Evolutionary conservation across 2,329 filamentous ascomycete genomes (phyloP).

Genomic region (Colletotrichum sp.): DNA sequence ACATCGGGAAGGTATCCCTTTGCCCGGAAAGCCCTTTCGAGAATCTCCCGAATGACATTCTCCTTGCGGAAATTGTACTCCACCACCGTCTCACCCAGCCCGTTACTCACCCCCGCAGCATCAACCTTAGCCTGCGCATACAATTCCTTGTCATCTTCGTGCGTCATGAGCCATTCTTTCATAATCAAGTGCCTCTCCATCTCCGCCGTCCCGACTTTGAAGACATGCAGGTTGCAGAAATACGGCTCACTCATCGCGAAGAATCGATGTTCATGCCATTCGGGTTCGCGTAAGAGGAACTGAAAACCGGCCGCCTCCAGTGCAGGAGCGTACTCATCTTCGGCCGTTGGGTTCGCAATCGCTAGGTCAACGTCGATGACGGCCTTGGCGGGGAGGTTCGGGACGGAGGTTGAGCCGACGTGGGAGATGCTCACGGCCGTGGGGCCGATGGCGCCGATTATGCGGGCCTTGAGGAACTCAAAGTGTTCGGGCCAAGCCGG

Average conservation of each 20-base stretch:
- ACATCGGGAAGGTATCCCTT: constrained; percentile 25
- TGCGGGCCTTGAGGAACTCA: constrained; percentile 32
- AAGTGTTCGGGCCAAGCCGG: constrained; percentile 41
- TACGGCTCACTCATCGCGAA: constrained; percentile 41
- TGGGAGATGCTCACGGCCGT: constrained; percentile 44
- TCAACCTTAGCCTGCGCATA: constrained; percentile 46
- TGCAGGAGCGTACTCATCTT: constrained; percentile 44
- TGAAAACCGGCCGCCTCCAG: constrained; percentile 50
- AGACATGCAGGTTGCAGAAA: constrained; percentile 54
- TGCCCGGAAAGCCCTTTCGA: constrained; percentile 31
- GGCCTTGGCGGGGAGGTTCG: constrained; percentile 53
- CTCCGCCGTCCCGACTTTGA: constrained; percentile 46
- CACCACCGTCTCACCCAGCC: constrained; percentile 35
- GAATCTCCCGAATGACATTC: constrained; percentile 41
- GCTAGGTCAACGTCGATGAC: constrained; percentile 59
- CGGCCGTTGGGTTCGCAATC: constrained; percentile 42
- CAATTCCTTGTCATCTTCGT: constrained; percentile 40
- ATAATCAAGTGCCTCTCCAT: constrained; percentile 48
- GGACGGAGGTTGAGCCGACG: constrained; percentile 56
- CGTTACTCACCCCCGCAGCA: constrained; percentile 32
- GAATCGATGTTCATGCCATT: constrained; percentile 54
- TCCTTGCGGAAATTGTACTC: constrained; percentile 49
- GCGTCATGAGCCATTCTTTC: constrained; percentile 45
- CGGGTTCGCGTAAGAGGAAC: constrained; percentile 50
- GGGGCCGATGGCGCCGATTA: constrained; percentile 38